Evolutionary conservation across 1,139 yeast species (phyloP), one percentile per base, ranked within the genome.

Genomic region (Sugiyamaella japonica): DNA sequence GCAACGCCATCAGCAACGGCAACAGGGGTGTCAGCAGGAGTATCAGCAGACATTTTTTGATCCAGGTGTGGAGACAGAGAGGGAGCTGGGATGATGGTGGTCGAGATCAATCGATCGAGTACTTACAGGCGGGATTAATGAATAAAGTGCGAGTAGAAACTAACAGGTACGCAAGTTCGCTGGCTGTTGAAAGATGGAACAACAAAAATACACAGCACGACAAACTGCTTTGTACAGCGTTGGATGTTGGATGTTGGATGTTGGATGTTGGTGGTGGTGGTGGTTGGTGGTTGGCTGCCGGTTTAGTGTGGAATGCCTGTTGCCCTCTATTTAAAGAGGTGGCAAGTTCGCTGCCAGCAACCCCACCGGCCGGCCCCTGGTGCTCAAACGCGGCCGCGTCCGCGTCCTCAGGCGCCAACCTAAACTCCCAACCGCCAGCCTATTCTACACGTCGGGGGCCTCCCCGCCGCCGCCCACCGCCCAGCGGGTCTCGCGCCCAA

Each of bases 1-100:
- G 44, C 34, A 29, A 29, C 34, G n/a, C n/a, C n/a, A 48, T 25
- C 37, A 25, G 7, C 31, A 20, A 31, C 28, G 13, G 43, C n/a
- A 32, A 6, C 37, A 10, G 37, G 4, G 12, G 37, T 32, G 7
- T 32, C 37, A n/a, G 38, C 16, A 34, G 38, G 15, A 34, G 38
- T 34, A 34, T 20, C 48, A 44, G 39, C 48, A 31, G 49, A 45
- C 49, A 45, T 45, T 34, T 45, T 45, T 34, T n/a, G n/a, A n/a
- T n/a, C n/a, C n/a, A n/a, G n/a, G n/a, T n/a, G n/a, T n/a, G n/a
- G n/a, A n/a, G n/a, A n/a, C n/a, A n/a, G n/a, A n/a, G 13, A 12
- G 10, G 12, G 16, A 7, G n/a, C 29, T 32, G 23, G 48, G 42
- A 23, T 15, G 25, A 40, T 29, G 37, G 29, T 23, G 6, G 46